Conservation (phyloP, 352 stramenopile genomes). For the Bremia lactucae region DNA sequence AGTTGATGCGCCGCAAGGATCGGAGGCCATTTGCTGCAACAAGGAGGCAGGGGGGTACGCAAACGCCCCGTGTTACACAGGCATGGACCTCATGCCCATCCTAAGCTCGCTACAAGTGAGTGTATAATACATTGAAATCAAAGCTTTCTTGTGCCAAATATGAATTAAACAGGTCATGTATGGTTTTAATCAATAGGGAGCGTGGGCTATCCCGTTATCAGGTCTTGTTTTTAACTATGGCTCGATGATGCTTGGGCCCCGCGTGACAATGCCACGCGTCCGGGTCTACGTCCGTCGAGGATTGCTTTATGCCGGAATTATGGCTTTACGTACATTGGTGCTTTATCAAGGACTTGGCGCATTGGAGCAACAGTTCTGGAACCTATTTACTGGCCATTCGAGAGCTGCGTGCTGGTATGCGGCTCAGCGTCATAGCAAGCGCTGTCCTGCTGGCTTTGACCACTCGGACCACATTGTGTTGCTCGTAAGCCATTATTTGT, state of each 20-base stretch:
- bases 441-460: slow-evolving; percentile 50
- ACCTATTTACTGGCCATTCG: slow-evolving; percentile 25
- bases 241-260: slow-evolving; percentile 44
- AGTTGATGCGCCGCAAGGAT: slow-evolving; percentile 16
- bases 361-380: slow-evolving; percentile 34
- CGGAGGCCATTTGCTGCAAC: slow-evolving; percentile 49
- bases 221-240: slow-evolving; percentile 60
- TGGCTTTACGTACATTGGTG: slow-evolving; percentile 52
- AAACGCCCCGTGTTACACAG: slow-evolving; percentile 45
- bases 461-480: slow-evolving; percentile 75
- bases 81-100: slow-evolving; percentile 47
- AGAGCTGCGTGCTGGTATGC: slow-evolving; percentile 48
- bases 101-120: slow-evolving; percentile 32
- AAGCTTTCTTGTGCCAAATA: no score
- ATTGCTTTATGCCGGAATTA: slow-evolving; percentile 46
- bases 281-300: slow-evolving; percentile 44
- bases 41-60: slow-evolving; percentile 16
- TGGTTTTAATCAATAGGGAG: slow-evolving; percentile 22
- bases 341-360: slow-evolving; percentile 52
- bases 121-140: background rate
- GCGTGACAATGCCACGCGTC: slow-evolving; percentile 37
- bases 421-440: slow-evolving; percentile 35
- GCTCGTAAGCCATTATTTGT: slow-evolving; percentile 60
- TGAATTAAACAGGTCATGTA: background rate
- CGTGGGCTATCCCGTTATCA: slow-evolving; percentile 52